These are phyloP conservation scores for Colletotrichum brevisporum DNA, from an alignment of 2,329 filamentous ascomycete species.

Conservation along the genomic window DNA sequence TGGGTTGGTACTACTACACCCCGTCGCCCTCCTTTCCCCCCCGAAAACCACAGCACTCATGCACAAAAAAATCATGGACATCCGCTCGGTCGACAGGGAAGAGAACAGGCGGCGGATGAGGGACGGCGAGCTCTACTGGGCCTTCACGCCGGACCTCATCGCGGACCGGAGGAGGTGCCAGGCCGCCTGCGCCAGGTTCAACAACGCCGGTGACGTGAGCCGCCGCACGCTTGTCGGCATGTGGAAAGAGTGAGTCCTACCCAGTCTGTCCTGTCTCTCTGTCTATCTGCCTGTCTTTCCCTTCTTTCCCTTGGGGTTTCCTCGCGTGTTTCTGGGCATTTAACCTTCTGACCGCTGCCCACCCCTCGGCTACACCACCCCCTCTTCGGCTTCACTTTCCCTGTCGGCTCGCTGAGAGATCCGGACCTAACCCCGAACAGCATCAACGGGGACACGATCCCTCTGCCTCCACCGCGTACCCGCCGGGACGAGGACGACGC, in stretches of 20 bases:
- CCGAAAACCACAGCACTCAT: slow-evolving; percentile 6
- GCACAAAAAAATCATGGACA: slow-evolving; percentile 34
- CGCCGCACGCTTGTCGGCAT: slow-evolving; percentile 76
- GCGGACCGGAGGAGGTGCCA: slow-evolving; percentile 75
- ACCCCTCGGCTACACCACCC: slow-evolving; percentile 2
- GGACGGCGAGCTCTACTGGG: slow-evolving; percentile 79
- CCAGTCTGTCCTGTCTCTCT: too few relatives aligned
- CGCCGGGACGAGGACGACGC: slow-evolving; percentile 75
- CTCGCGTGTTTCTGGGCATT: slow-evolving; percentile 2
- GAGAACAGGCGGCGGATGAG: slow-evolving; percentile 71
- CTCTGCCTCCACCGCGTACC: slow-evolving; percentile 71
- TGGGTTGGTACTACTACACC: background rate
- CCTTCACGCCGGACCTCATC: slow-evolving; percentile 78
- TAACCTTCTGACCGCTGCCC: background rate
- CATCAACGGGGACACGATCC: slow-evolving; percentile 72
- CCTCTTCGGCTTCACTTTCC: background rate
- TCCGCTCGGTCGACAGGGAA: slow-evolving; percentile 52
- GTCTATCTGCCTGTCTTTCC: slow-evolving; percentile 39
- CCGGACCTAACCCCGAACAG: slow-evolving; percentile 55
- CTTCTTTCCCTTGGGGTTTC: background rate
- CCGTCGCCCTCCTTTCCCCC: background rate
- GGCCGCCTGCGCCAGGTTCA: slow-evolving; percentile 74
- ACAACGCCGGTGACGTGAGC: slow-evolving; percentile 70
- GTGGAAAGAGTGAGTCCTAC: slow-evolving; percentile 75
- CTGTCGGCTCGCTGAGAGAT: background rate